Base-by-base conservation (phyloP, 2,329 filamentous ascomycete species). In the Sporothrix dimorphospora region DNA sequence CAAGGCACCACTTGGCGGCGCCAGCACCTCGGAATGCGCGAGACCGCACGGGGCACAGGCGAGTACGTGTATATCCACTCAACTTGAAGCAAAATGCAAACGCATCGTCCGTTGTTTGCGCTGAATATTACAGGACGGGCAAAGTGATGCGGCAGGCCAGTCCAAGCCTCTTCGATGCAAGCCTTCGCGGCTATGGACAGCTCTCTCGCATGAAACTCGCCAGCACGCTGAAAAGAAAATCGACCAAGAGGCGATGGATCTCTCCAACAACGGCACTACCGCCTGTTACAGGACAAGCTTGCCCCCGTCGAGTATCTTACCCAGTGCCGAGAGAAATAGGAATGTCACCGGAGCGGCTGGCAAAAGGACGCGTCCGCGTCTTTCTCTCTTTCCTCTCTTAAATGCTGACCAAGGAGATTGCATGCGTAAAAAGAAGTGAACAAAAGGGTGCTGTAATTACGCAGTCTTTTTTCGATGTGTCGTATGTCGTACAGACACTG, bases 41-140 rank as follows among this genome's bases (percentile, higher is more conserved):
- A 63, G 21, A 45, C 59, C 38, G 27, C 59, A 45, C 30, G 34
- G 24, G 30, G 55, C 30, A 11, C 8, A 38, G 55, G 5, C 53
- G 5, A 2, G 14, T 57, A 53, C n/a, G 49, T 53, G 49, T 53
- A 27, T 57, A 27, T 57, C 42, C 30, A 42, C n/a, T 45, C 59
- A 19, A 27, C 59, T 6, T 63, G n/a, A 45, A 45, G 38, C n/a
- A 42, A 14, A 21, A 63, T 27, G 34, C 19, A 42, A 42, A 24
- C 11, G n/a, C 57, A 61, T 42, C 59, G n/a, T 42, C 38, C 59
- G 38, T 45, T n/a, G 3, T 34, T 66, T 66, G 42, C 24, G 24
- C 19, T 49, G 40, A 66, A 66, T 66, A 66, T 49, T 34, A 49
- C 42, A 66, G 63, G 42, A 66, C 21, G 21, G 59, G 42, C 42